Base-by-base conservation (phyloP, 129 eudicot species). In the Saussurea involucrata region DNA sequence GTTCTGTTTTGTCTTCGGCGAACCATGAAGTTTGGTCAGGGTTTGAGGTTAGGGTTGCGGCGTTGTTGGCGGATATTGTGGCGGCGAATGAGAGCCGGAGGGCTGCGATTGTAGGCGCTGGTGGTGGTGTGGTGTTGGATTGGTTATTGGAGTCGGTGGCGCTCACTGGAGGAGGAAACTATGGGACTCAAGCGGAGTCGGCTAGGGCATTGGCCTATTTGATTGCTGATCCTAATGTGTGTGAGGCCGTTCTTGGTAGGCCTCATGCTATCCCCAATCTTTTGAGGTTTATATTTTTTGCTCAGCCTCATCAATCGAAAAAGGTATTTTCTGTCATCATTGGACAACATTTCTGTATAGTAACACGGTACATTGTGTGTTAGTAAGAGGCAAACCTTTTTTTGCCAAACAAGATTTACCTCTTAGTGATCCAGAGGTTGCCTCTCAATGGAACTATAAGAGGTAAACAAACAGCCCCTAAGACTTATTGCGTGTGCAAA, bases 171-270 rank as follows among this genome's bases (percentile, higher is more conserved):
- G 95, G 88, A 24, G 96, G 89, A 3, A 82, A 32, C 31, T 71
- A 69, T 76, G 91, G 78, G 63, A 92, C 94, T 0, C 94, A 90
- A 85, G 90, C 88, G 1, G 98, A 93, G 82, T 76, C 98, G 0
- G 98, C 98, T 8, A 80, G 98, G 88, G 99, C 99, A 4, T 76
- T 95, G 87, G 97, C 97, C 25, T 92, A 90, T 77, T 84, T 95
- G 73, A 88, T 95, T 68, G 95, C 99, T 11, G 97, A 95, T 79
- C 86, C 89, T 1, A 87, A 84, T 82, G 97, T 90, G 25, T 79
- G 91, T 20, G 87, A 77, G 82, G 78, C 73, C 1, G 99, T 95
- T 42, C 82, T 95, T 3, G 91, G 78, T 3, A 75, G 99, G 83
- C 93, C 95, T 49, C 71, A 77, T 81, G 92, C 95, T 17, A 85